Base-by-base conservation (phyloP, 495 filamentous ascomycete species). In the Ascodesmis nigricans region DNA sequence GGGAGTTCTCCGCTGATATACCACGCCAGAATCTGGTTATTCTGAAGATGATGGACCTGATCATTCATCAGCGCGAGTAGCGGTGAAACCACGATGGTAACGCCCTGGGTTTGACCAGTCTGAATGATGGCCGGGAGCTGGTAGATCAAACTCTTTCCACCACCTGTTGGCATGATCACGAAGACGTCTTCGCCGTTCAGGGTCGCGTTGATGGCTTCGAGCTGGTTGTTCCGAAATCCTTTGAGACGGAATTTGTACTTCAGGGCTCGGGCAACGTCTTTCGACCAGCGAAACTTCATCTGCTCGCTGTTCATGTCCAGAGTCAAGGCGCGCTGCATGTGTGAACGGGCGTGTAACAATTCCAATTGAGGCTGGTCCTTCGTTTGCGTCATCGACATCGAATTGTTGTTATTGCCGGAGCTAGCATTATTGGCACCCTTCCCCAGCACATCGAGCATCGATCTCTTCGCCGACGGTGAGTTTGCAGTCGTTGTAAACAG, bases 101-200 rank as follows among this genome's bases (percentile, higher is more conserved):
- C 67, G 1, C 87, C 87, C 31, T 58, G 63, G 0, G 83, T 95
- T 40, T 65, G 69, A 10, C 87, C 90, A 13, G 69, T 74, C 8
- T 56, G 64, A n/a, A 95, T 61, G 16, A 93, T 62, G 16, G 90
- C 78, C 5, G 87, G 90, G 10, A 99, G 58, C 46, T 99, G 87
- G 52, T 95, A 99, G 53, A 90, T 95, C 6, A 99, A 61, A 8
- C 81, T 92, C 50, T 99, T 97, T 10, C 87, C 87, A 32, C 87
- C 90, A 26, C 90, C 87, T 2, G 87, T 99, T 18, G 87, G 90
- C 87, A 99, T 95, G 16, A 95, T 56, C 9, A 95, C 75, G 49
- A 99, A 95, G 0, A 73, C 71, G 54, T 95, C 82, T 43, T 84
- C 73, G 0, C 82, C 84, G 21, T 58, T 59, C 23, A 99, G 58